Base-by-base conservation (phyloP, 306 rosid species). In the Acacia confusa region DNA sequence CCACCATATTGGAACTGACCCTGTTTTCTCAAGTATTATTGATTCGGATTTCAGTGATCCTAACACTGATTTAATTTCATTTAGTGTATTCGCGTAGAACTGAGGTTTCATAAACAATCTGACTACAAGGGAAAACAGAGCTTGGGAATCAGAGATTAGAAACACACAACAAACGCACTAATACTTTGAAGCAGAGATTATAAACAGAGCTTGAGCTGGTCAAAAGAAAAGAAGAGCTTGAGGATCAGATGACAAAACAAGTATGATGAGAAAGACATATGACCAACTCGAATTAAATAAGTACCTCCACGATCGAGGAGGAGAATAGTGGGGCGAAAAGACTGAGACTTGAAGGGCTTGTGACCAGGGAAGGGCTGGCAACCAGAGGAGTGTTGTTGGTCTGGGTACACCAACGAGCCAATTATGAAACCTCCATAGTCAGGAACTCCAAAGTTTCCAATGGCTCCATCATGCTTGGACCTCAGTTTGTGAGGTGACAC, bases 221-320 rank as follows among this genome's bases (percentile, higher is more conserved):
- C 32, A 30, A 30, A 30, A 30, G 32, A 30, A 30, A 30, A 30
- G 32, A 30, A 30, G 40, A 36, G 40, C 40, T 36, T 45, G 4
- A 3, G 16, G 4, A 2, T 3, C 50, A 12, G 50, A 45, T 45
- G 50, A 12, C 4, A 45, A 13, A 45, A 45, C 50, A 43, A 43
- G 45, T 9, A 43, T 43, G 13, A 11, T 9, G 10, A 9, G 13
- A 10, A 43, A 43, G 45, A 43, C 45, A 2, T 43, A 43, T 43
- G 2, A 43, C 14, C 45, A 36, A 34, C 38, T 45, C 1, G 52
- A 50, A 50, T 6, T 16, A 15, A 24, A 12, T 3, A 47, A 9
- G 30, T 89, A 93, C 99, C 98, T 89, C 99, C 99, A 66, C 99
- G 99, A 81, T 95, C 97, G 84, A 95, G 84, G 45, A 95, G 89